Conservation (phyloP, 768 basidiomycete species). For the Leucocoprinus sp. region DNA sequence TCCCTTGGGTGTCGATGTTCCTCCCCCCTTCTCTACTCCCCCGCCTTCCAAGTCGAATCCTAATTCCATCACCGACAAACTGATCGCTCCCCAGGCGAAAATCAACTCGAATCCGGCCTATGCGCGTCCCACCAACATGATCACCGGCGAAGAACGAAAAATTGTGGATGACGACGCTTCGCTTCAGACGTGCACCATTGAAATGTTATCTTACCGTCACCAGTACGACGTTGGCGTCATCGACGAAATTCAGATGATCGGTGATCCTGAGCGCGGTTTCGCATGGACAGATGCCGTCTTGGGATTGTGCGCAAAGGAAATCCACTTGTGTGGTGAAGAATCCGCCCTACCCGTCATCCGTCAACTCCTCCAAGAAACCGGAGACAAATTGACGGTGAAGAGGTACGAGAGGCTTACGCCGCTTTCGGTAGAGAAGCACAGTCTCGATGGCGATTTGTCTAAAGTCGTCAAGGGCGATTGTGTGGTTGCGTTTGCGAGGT, state of each 20-base stretch:
- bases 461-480: slow-evolving; percentile 79
- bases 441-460: slow-evolving; percentile 51
- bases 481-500: slow-evolving; percentile 77
- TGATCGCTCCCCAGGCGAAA: slow-evolving; percentile 7
- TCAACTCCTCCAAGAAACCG: slow-evolving; percentile 60
- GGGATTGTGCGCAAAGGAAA: slow-evolving; percentile 64
- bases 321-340: slow-evolving; percentile 96
- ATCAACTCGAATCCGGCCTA: slow-evolving; percentile 37
- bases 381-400: slow-evolving; percentile 74
- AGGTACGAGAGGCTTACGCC: slow-evolving; percentile 88
- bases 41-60: background rate
- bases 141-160: slow-evolving; percentile 88
- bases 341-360: slow-evolving; percentile 78
- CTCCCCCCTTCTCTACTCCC: background rate
- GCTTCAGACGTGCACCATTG: slow-evolving; percentile 82
- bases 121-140: slow-evolving; percentile 68
- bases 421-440: slow-evolving; percentile 56
- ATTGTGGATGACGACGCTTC: slow-evolving; percentile 49
- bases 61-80: background rate
- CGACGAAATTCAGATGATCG: slow-evolving; percentile 97
- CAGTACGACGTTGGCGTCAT: slow-evolving; percentile 78
- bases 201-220: slow-evolving; percentile 59
- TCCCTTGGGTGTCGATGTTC: slow-evolving; percentile 37
- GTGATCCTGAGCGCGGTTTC: slow-evolving; percentile 66
- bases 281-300: slow-evolving; percentile 82